phyloP scores from a whole-genome alignment of 1,139 yeast genomes.

The Yamadazyma oceani region DNA sequence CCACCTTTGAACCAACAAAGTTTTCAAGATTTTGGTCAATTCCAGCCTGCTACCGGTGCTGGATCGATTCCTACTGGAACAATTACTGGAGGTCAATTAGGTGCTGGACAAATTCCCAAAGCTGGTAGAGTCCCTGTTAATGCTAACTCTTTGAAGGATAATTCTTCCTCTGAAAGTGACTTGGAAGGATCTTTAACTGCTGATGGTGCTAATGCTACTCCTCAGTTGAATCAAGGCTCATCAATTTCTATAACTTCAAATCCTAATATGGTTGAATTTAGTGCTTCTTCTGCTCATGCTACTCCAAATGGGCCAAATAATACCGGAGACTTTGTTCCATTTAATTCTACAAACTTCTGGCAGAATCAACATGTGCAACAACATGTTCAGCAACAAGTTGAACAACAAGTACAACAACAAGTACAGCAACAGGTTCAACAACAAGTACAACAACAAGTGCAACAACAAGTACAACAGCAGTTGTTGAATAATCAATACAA shows the following conservation, averaged over 20 bases:
- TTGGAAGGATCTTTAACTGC: slow-evolving; percentile 13
- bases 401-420: slow-evolving; percentile 15
- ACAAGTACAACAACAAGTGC: slow-evolving; percentile 15
- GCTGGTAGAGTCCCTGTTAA: too few relatives aligned
- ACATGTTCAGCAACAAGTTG: slow-evolving; percentile 15
- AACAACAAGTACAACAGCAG: slow-evolving; percentile 12
- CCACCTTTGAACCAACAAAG: slow-evolving; percentile 20
- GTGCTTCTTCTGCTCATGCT: too few relatives aligned
- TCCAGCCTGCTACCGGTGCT: not conserved
- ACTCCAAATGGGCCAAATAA: slow-evolving; percentile 1
- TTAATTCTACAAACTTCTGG: slow-evolving; percentile 12
- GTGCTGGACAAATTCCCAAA: not conserved
- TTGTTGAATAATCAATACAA: slow-evolving; percentile 7
- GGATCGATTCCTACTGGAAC: not conserved
- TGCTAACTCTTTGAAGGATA: too few relatives aligned
- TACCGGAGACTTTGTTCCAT: slow-evolving; percentile 1
- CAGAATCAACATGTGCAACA: slow-evolving; percentile 16
- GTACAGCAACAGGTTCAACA: slow-evolving; percentile 16
- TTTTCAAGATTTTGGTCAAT: slow-evolving; percentile 5
- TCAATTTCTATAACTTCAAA: slow-evolving; percentile 14
- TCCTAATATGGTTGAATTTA: slow-evolving; percentile 6
- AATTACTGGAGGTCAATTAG: not conserved
- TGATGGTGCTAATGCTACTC: slow-evolving; percentile 12
- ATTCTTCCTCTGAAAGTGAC: slow-evolving; percentile 18
- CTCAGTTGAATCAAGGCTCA: slow-evolving; percentile 6